Base-by-base conservation (phyloP, 257 asterid species). In the Capsicum chinense region DNA sequence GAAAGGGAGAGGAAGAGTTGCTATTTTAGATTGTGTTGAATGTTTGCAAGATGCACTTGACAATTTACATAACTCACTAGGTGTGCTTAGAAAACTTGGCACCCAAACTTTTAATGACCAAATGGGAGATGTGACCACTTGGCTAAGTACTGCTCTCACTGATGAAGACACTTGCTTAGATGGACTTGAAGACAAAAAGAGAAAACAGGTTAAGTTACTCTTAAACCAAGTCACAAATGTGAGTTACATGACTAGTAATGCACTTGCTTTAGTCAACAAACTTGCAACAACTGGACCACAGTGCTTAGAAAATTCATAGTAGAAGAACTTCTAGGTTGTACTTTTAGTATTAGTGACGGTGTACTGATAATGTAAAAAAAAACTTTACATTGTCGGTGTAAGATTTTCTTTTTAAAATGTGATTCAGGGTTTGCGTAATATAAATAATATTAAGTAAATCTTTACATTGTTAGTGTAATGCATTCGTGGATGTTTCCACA, bases 101-200 rank as follows among this genome's bases (percentile, higher is more conserved):
- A 80, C 59, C 10, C 71, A 69, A 66, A 86, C 82, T 16, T 94
- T 93, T 2, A 12, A 59, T 52, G 66, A 90, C 4, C 94, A 94
- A 79, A 68, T 94, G 83, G 97, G 79, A 33, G 97, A 93, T 16
- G 92, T 90, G 47, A 86, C 79, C 4, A 92, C 97, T 4, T 94
- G 98, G 98, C 83, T 94, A 10, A 94, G 97, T 56, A 90, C 93
- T 15, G 95, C 98, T 56, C 92, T 93, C 0, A 94, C 95, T 0
- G 92, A 94, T 78, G 97, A 91, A 58, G 93, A 91, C 33, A 93
- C 97, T 39, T 94, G 98, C 59, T 52, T 90, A 79, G 97, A 93
- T 21, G 97, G 94, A 5, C 85, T 93, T 21, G 86, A 48, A 9
- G 90, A 83, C 14, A 73, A 26, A n/a, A 89, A 26, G 79, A 86